Percentiles rank a stretch among this genome's conserved stretches.
Evolutionary conservation across 805 yeast genomes (phyloP).

Genomic region (Suhomyces sp.): DNA sequence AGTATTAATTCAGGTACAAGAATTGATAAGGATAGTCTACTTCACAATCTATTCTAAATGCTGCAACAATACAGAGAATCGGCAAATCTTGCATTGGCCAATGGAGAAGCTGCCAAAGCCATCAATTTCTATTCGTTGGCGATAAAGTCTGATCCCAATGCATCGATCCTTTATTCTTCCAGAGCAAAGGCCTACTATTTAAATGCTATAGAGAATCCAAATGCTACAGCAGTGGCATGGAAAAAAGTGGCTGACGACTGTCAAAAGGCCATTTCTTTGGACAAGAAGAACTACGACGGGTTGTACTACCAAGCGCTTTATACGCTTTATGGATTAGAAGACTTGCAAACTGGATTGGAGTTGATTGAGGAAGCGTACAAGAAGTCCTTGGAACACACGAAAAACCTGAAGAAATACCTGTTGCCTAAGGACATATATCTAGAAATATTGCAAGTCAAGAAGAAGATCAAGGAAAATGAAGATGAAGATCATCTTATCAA

Average conservation of each 20-base stretch:
- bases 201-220: slow-evolving; percentile 2
- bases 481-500: slow-evolving; percentile 4
- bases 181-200: slow-evolving; percentile 16
- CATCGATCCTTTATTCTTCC: slow-evolving; percentile 10
- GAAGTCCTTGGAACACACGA: slow-evolving; percentile 12
- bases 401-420: slow-evolving; percentile 11
- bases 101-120: slow-evolving; percentile 15
- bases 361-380: slow-evolving; percentile 13
- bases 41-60: no score
- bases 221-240: slow-evolving; percentile 11
- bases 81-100: slow-evolving; percentile 8
- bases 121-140: slow-evolving; percentile 17
- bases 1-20: no score
- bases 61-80: slow-evolving; percentile 4
- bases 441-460: slow-evolving; percentile 10
- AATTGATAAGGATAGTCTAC: no score
- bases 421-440: slow-evolving; percentile 16
- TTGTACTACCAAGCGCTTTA: slow-evolving; percentile 13
- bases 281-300: slow-evolving; percentile 16
- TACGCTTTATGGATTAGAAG: slow-evolving; percentile 7
- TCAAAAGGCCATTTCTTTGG: slow-evolving; percentile 13
- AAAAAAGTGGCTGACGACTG: slow-evolving; percentile 15
- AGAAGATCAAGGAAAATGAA: slow-evolving; percentile 4
- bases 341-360: slow-evolving; percentile 11
- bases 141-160: slow-evolving; percentile 10